Evolutionary conservation across 768 basidiomycete species (phyloP).

Genomic region (Asterophora lycoperdoides): DNA sequence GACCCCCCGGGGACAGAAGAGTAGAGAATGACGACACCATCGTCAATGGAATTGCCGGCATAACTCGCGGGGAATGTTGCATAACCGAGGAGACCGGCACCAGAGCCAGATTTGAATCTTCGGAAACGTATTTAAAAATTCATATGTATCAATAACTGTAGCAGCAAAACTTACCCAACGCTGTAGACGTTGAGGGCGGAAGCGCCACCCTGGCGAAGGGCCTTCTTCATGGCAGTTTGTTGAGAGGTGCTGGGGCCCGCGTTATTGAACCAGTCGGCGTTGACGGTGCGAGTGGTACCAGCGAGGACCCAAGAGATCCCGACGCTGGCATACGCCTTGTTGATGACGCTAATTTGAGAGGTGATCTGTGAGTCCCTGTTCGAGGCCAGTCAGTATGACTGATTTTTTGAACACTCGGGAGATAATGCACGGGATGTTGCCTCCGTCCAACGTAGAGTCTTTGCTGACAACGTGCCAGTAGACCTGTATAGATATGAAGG

Average conservation of each 20-base stretch:
- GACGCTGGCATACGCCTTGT: slow-evolving; percentile 34
- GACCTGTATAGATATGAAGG: slow-evolving; percentile 20
- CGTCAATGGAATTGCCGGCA: slow-evolving; percentile 36
- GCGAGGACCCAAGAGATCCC: slow-evolving; percentile 39
- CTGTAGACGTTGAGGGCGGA: slow-evolving; percentile 47
- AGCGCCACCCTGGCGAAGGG: slow-evolving; percentile 38
- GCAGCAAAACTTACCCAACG: slow-evolving; percentile 37
- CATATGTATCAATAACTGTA: neutral
- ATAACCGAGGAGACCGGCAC: slow-evolving; percentile 47
- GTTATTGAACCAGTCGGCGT: slow-evolving; percentile 44
- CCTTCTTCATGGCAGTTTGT: slow-evolving; percentile 46
- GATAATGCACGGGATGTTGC: slow-evolving; percentile 37
- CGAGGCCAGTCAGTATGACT: neutral
- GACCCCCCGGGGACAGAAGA: slow-evolving; percentile 43
- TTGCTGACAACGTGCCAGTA: slow-evolving; percentile 37
- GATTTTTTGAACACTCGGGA: too few relatives aligned
- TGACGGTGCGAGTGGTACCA: slow-evolving; percentile 39
- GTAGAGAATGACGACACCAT: slow-evolving; percentile 44
- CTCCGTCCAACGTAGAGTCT: slow-evolving; percentile 30
- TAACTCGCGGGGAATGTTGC: slow-evolving; percentile 49
- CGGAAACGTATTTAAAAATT: neutral
- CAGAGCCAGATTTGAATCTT: slow-evolving; percentile 37
- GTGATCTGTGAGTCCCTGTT: slow-evolving; percentile 34
- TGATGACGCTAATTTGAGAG: slow-evolving; percentile 37
- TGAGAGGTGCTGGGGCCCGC: slow-evolving; percentile 30